Conservation (phyloP, 768 basidiomycete species). For the Naematelia aurantialba region DNA sequence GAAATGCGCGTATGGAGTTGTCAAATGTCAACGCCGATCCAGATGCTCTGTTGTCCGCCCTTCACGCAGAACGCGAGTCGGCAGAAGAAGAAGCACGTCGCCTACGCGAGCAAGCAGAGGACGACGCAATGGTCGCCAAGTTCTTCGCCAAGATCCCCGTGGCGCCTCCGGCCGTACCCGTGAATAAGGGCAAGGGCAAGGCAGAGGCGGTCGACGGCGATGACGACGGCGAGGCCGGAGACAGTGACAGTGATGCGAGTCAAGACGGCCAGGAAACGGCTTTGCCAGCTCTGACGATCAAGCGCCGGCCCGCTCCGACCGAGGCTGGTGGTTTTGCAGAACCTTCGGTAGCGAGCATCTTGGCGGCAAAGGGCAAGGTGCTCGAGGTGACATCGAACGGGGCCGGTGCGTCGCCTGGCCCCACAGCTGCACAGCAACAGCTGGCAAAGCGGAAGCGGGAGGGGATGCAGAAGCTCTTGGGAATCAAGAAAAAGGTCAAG, state of each 20-base stretch:
- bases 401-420: not conserved
- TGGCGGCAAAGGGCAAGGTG: slow-evolving; percentile 42
- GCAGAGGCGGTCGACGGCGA: slow-evolving; percentile 10
- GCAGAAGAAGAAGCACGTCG: slow-evolving; percentile 69
- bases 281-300: slow-evolving; percentile 41
- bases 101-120: slow-evolving; percentile 74
- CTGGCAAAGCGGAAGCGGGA: slow-evolving; percentile 35
- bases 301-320: slow-evolving; percentile 29
- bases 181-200: slow-evolving; percentile 50
- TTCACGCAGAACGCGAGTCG: slow-evolving; percentile 55
- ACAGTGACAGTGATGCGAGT: slow-evolving; percentile 8
- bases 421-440: slow-evolving; percentile 8
- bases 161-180: slow-evolving; percentile 13
- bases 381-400: slow-evolving; percentile 18
- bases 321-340: slow-evolving; percentile 18
- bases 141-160: slow-evolving; percentile 71
- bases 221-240: slow-evolving; percentile 12
- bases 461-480: slow-evolving; percentile 39
- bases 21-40: slow-evolving; percentile 62
- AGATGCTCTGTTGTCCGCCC: slow-evolving; percentile 55
- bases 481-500: slow-evolving; percentile 43
- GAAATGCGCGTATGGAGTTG: slow-evolving; percentile 77
- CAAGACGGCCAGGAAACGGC: slow-evolving; percentile 8
- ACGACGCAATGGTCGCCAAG: slow-evolving; percentile 80
- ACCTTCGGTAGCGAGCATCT: slow-evolving; percentile 44